Conservation (phyloP, 1,284 basidiomycete genomes). For the Cryptococcus neoformans region DNA sequence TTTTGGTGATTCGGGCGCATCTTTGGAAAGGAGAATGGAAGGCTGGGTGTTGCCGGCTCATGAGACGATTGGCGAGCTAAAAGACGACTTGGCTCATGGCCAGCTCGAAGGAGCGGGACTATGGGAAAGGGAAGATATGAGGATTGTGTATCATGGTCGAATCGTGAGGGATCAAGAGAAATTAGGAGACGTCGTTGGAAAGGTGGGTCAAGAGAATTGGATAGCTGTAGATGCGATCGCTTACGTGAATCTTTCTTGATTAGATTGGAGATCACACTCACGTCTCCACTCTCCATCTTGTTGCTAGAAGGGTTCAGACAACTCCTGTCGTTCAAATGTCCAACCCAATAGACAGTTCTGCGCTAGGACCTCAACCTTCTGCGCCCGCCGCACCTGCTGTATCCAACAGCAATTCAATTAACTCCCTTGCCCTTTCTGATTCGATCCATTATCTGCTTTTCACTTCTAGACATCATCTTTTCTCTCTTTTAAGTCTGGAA, state of each 20-base stretch:
- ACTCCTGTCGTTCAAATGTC: constrained; percentile 2
- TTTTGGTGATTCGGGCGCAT: constrained; percentile 20
- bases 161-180: constrained; percentile 40
- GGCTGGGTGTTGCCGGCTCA: constrained; percentile 14
- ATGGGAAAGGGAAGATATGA: constrained; percentile 39
- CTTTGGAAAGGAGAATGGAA: constrained; percentile 23
- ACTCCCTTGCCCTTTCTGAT: constrained; percentile 29
- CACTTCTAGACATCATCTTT: constrained; percentile 37
- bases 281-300: constrained; percentile 34
- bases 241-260: background rate
- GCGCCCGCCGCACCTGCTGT: background rate
- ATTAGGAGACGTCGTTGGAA: constrained; percentile 29
- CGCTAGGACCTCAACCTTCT: background rate
- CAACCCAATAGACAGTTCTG: background rate
- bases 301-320: constrained; percentile 23
- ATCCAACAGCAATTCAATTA: background rate
- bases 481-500: constrained; percentile 18
- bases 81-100: constrained; percentile 31
- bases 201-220: constrained; percentile 10
- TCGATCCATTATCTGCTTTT: constrained; percentile 44
- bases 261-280: constrained; percentile 12
- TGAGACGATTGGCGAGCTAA: constrained; percentile 24
- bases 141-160: constrained; percentile 41
- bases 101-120: constrained; percentile 23
- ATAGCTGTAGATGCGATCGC: background rate